Evolutionary conservation across 441 rosid genomes (phyloP).

Genomic region (Brassica balearica): DNA sequence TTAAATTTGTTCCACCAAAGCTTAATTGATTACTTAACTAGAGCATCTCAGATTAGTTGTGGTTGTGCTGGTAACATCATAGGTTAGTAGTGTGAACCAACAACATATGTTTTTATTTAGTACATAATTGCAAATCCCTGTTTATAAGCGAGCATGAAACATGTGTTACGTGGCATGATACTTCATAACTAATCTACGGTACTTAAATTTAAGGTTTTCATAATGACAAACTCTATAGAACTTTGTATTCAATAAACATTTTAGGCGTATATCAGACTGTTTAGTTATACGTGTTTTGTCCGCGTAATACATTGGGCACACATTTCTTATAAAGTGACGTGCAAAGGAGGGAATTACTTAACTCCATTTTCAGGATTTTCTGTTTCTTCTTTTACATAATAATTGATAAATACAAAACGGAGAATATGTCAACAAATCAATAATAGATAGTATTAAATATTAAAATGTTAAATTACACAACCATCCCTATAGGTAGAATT

Average conservation of each 20-base stretch:
- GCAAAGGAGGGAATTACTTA: constrained; percentile 39
- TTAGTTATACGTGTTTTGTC: constrained; percentile 20
- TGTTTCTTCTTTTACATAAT: neutral
- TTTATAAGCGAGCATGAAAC: constrained; percentile 30
- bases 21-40: constrained; percentile 28
- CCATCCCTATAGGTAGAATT: no score
- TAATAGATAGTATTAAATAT: constrained; percentile 1
- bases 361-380: constrained; percentile 1
- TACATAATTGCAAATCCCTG: constrained; percentile 24
- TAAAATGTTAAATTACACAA: constrained; percentile 7
- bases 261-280: constrained; percentile 7
- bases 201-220: constrained; percentile 11
- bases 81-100: constrained; percentile 43
- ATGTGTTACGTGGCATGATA: constrained; percentile 38
- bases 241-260: neutral
- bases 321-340: constrained; percentile 36
- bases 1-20: constrained; percentile 33
- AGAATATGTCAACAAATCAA: constrained; percentile 28
- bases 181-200: constrained; percentile 34
- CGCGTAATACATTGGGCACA: constrained; percentile 9
- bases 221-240: constrained; percentile 1
- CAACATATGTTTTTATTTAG: constrained; percentile 16
- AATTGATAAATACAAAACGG: neutral
- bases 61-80: constrained; percentile 35
- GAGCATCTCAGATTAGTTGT: constrained; percentile 35